These are phyloP conservation scores for Lathyrus sativus DNA, from an alignment of 306 rosid genomes.

Conservation along the genomic window DNA sequence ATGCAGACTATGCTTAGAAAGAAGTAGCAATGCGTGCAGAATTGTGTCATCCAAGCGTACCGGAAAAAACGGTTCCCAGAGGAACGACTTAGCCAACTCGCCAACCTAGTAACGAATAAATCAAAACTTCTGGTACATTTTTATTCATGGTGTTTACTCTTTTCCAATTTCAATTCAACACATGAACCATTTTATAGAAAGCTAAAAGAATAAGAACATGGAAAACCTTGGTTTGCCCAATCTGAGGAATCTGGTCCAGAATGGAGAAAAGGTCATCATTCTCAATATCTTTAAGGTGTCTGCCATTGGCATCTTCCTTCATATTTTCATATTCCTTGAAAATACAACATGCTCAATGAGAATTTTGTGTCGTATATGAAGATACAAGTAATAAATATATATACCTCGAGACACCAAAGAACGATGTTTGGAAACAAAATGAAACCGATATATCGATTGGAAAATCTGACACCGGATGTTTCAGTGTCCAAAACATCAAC, in stretches of 20 bases:
- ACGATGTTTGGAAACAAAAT: constrained; percentile 56
- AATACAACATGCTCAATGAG: constrained; percentile 22
- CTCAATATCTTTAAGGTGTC: constrained; percentile 20
- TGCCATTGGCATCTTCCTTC: constrained; percentile 6
- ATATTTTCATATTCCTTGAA: constrained; percentile 51
- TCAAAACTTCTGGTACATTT: not conserved
- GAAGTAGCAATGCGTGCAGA: constrained; percentile 62
- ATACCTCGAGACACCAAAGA: constrained; percentile 72
- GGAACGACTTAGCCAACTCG: constrained; percentile 62
- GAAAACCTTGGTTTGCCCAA: constrained; percentile 66
- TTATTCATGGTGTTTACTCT: no score
- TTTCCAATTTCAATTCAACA: no score
- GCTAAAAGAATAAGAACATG: not conserved
- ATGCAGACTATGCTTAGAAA: constrained; percentile 60
- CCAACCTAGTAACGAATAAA: constrained; percentile 46
- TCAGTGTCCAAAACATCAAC: constrained; percentile 41
- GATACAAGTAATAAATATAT: not conserved
- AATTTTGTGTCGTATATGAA: constrained; percentile 7
- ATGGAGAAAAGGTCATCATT: constrained; percentile 41
- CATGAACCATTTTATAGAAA: not conserved
- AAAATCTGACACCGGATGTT: constrained; percentile 27
- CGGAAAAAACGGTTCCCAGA: constrained; percentile 73
- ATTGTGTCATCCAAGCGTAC: constrained; percentile 56
- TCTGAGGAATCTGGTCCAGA: constrained; percentile 55
- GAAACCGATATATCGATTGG: constrained; percentile 50